Base-by-base conservation (phyloP, 208 protist genomes). In the Trypanosoma platydactyli region DNA sequence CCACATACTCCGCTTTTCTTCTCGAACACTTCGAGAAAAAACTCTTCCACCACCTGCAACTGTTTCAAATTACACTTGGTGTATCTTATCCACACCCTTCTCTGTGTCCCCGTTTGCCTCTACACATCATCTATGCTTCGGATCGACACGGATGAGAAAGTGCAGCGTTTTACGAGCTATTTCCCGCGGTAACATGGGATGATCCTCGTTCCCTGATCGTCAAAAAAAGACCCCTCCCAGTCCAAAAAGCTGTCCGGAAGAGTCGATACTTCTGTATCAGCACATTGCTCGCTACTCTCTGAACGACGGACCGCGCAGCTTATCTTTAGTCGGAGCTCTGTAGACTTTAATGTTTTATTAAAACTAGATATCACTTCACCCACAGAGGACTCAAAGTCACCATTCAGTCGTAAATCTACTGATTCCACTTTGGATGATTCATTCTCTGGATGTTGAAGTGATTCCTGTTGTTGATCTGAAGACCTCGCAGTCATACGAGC, bases 401-500 rank as follows among this genome's bases (percentile, higher is more conserved):
- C 9, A 38, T 38, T 38, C 33, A 3, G 9, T 9, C 3, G 33
- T 3, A 38, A 38, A 38, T 71, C 44, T 48, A 66, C 58, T 15
- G 89, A 56, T 12, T 73, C 71, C 20, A 45, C 29, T 18, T 44
- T 27, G 40, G 16, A 16, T 33, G 87, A 53, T n/a, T 66, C 65
- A 7, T 29, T 45, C 22, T 62, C 55, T 7, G 88, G 67, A 6
- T 77, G 66, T 60, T 68, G 46, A 56, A 88, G 80, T 22, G 83
- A 29, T 20, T 52, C 41, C 45, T 88, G 71, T 69, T 89, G 83
- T 45, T 68, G 44, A 42, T 71, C 58, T 13, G 89, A 55, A 4
- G 77, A 70, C 20, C 48, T 48, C 5, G 75, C 40, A 46, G 88
- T 73, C 27, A 68, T 50, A 2, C 61, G 55, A 29, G 71, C 48